phyloP scores from a whole-genome alignment of 345 rosid species.

The Syzygium oleosum region DNA sequence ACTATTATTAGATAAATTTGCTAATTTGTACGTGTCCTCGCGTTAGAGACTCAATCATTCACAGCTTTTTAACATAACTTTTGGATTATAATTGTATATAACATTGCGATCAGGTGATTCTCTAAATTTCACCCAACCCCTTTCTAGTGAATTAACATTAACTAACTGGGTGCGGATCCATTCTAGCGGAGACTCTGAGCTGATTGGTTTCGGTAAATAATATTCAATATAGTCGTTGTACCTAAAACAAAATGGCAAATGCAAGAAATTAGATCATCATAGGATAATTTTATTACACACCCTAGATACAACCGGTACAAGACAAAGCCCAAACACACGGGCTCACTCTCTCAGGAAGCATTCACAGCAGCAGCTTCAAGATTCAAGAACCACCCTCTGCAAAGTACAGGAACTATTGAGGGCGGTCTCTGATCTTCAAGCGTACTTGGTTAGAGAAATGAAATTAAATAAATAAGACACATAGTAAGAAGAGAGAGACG shows the following conservation, averaged over 20 bases:
- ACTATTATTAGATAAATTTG: neutral
- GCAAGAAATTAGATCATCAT: neutral
- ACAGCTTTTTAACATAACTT: rapidly evolving
- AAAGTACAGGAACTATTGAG: neutral
- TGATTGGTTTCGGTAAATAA: neutral
- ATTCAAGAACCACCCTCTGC: neutral
- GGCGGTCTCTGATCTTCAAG: neutral
- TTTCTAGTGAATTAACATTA: neutral
- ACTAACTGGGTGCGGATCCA: neutral
- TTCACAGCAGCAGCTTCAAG: neutral
- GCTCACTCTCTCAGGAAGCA: neutral
- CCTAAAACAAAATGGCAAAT: neutral
- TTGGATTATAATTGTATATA: neutral
- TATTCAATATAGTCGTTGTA: neutral
- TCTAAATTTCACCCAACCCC: neutral
- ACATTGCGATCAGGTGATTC: neutral
- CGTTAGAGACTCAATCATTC: neutral
- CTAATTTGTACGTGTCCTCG: neutral
- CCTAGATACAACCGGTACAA: neutral
- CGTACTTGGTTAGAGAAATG: neutral
- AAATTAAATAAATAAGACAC: neutral
- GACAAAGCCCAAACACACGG: neutral
- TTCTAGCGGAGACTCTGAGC: neutral
- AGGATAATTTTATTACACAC: neutral
- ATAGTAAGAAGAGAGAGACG: neutral